Evolutionary conservation across 495 filamentous ascomycete genomes (phyloP), one percentile per base, ranked within the genome.

Genomic region (Penicillium argentinense): DNA sequence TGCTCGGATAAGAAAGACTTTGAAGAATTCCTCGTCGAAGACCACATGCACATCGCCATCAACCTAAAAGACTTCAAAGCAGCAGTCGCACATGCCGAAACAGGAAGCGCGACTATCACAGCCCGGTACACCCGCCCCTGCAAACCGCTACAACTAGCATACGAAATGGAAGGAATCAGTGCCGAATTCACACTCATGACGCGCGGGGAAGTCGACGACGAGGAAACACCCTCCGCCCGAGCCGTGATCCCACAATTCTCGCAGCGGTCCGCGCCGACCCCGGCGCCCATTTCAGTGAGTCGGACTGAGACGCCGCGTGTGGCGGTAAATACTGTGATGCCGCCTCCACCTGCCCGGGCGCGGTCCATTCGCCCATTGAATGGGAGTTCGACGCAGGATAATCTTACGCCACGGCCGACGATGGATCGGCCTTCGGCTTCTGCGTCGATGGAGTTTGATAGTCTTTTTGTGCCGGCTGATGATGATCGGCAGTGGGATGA

Each of bases 151-250:
- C 91, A 95, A 60, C 68, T 97, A 8, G 81, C 74, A 23, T 97
- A 97, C 61, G 73, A 74, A 6, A 68, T 77, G 23, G 82, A 88
- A 39, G 93, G 91, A 12, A 73, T 97, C 42, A 67, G 79, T 36
- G 87, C 86, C 48, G 88, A 96, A 43, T 97, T 95, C 59, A 92
- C 92, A 12, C 66, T 98, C 33, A 97, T 96, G 91, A 98, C 93
- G 8, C 81, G 87, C 23, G 89, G 91, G n/a, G 88, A 95, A 46
- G 79, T 79, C 50, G 71, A 74, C 23, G 71, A 68, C 24, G 68
- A 73, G 12, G 68, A 76, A 39, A 51, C 42, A 53, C 53, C 59
- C 6, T 48, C 69, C 24, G 60, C 66, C 17, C 56, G 62, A 7
- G 64, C 55, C 9, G 42, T 56, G 2, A 54, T 56, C 14, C 66